Conservation (phyloP, 2,329 filamentous ascomycete species). For the Shiraia sp. region DNA sequence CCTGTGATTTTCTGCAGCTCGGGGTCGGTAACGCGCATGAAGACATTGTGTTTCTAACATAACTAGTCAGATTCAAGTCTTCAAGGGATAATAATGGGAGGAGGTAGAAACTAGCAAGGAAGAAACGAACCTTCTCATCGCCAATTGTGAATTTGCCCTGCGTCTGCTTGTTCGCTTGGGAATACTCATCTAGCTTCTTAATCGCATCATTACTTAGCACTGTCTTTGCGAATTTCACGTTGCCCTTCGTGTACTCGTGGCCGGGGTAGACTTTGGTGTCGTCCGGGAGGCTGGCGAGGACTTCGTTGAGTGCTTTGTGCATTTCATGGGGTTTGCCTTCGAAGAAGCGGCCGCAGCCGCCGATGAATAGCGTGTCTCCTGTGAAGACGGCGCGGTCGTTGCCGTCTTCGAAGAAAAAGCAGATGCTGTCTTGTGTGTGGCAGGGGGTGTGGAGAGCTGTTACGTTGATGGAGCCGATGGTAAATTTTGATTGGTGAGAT, state of each 20-base stretch:
- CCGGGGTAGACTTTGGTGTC: conserved; percentile 94
- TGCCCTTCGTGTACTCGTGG: conserved; percentile 97
- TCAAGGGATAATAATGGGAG: no score
- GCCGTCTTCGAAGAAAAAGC: conserved; percentile 86
- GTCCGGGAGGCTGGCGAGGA: conserved; percentile 77
- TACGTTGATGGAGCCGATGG: conserved; percentile 79
- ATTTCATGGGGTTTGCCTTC: conserved; percentile 85
- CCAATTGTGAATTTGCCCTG: conserved; percentile 96
- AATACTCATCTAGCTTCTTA: conserved; percentile 75
- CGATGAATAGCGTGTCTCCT: conserved; percentile 94
- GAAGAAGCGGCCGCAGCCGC: conserved; percentile 93
- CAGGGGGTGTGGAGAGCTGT: conserved; percentile 94
- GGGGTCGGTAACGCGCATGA: conserved; percentile 90
- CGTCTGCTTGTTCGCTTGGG: conserved; percentile 79
- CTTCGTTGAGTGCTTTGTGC: conserved; percentile 89
- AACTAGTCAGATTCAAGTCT: no score
- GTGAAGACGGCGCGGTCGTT: conserved; percentile 83
- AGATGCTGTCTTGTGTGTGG: conserved; percentile 98
- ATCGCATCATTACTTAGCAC: conserved; percentile 73
- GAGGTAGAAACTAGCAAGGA: no score
- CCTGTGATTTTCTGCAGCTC: conserved; percentile 82
- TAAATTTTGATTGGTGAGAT: conserved; percentile 74
- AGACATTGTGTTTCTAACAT: conserved; percentile 83
- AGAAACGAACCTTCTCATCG: conserved; percentile 82
- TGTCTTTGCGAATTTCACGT: conserved; percentile 83